These are phyloP conservation scores for Daldinia vernicosa DNA, from an alignment of 495 filamentous ascomycete genomes.

Conservation along the genomic window DNA sequence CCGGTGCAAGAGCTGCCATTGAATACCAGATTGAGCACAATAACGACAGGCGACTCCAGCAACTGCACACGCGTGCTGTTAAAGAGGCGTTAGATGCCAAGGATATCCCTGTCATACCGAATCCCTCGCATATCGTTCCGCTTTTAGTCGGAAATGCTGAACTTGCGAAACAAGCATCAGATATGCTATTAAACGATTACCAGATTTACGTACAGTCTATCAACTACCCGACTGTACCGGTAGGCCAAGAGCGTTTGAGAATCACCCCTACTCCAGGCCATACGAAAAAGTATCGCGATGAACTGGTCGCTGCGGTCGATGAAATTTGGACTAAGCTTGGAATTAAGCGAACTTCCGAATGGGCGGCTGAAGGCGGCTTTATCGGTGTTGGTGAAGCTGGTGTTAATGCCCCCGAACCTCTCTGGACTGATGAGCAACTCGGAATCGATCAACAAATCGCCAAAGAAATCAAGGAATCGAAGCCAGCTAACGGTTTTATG, in stretches of 20 bases:
- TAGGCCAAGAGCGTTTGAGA: conserved; percentile 92
- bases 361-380: conserved; percentile 90
- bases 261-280: conserved; percentile 97
- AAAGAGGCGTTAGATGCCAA: conserved; percentile 78
- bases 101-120: conserved; percentile 97
- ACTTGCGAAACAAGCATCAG: conserved; percentile 88
- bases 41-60: conserved; percentile 88
- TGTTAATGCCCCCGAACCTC: conserved; percentile 62
- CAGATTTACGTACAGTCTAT: conserved; percentile 98
- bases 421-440: conserved; percentile 91
- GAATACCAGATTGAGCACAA: conserved; percentile 85
- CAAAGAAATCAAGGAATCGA: conserved; percentile 59
- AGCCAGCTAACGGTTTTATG: conserved; percentile 45
- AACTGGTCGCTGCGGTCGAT: conserved; percentile 86
- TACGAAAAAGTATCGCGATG: conserved; percentile 77
- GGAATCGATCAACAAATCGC: conserved; percentile 65
- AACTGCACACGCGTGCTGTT: conserved; percentile 92
- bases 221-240: conserved; percentile 98
- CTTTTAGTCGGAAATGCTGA: conserved; percentile 94
- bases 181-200: conserved; percentile 85
- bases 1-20: conserved; percentile 89
- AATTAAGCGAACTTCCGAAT: conserved; percentile 90
- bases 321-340: conserved; percentile 85
- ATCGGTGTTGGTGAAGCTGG: conserved; percentile 85
- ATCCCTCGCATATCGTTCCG: conserved; percentile 95